Evolutionary conservation across 2,329 filamentous ascomycete genomes (phyloP).

Genomic region (Colletotrichum theobromicola): DNA sequence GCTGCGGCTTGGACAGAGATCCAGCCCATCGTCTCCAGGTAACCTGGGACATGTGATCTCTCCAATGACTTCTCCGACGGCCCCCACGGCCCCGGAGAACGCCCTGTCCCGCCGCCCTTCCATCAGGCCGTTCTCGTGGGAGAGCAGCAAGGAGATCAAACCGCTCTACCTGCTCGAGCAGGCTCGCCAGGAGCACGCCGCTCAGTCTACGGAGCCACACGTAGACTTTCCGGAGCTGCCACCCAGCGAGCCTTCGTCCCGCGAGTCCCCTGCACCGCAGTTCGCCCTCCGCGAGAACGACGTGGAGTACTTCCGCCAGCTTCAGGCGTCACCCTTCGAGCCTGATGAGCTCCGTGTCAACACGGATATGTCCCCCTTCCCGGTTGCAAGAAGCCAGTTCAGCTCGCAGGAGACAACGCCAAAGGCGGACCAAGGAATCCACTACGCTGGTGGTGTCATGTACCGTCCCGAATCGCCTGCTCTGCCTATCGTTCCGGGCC

Average conservation of each 20-base stretch:
- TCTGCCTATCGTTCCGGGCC: background rate
- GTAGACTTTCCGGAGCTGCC: conserved; percentile 56
- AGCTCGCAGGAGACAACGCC: conserved; percentile 74
- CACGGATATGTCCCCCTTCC: conserved; percentile 37
- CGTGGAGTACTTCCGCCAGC: conserved; percentile 23
- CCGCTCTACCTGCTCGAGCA: conserved; percentile 84
- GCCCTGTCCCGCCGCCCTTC: conserved; percentile 40
- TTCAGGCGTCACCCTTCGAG: conserved; percentile 22
- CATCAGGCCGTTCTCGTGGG: conserved; percentile 65
- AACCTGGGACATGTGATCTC: conserved; percentile 42
- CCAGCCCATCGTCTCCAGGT: conserved; percentile 47
- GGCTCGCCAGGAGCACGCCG: conserved; percentile 42
- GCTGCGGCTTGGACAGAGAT: conserved; percentile 55
- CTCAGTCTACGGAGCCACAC: conserved; percentile 28
- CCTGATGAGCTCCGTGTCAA: conserved; percentile 43
- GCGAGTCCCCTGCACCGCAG: conserved; percentile 38
- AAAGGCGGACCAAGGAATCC: conserved; percentile 52
- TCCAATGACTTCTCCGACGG: conserved; percentile 36
- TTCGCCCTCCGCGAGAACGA: conserved; percentile 32
- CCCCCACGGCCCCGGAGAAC: conserved; percentile 36
- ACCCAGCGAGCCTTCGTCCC: conserved; percentile 44
- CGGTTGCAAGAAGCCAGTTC: conserved; percentile 47
- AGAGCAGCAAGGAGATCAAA: conserved; percentile 72
- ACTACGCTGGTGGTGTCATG: background rate
- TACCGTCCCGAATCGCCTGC: background rate